phyloP scores from a whole-genome alignment of 345 rosid species.

The Melastoma malabathricum region DNA sequence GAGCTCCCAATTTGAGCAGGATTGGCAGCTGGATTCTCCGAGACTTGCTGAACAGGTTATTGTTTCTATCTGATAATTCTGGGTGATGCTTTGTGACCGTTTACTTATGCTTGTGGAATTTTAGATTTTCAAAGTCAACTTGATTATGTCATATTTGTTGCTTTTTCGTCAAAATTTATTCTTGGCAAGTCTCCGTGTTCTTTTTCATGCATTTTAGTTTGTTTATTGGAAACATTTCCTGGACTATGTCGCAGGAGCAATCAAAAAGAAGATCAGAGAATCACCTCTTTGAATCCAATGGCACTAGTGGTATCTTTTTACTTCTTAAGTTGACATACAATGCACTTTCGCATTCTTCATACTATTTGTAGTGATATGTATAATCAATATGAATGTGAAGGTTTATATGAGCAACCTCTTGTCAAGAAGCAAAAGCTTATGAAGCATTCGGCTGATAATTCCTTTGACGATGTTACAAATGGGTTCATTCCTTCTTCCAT shows the following conservation, averaged over 20 bases:
- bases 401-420: constrained; percentile 54
- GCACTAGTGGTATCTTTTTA: constrained; percentile 36
- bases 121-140: background rate
- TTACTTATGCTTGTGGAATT: background rate
- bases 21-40: constrained; percentile 63
- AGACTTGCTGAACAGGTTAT: constrained; percentile 63
- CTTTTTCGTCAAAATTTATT: no score
- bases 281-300: constrained; percentile 67
- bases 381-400: constrained; percentile 23
- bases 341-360: constrained; percentile 3
- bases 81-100: background rate
- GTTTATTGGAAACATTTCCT: constrained; percentile 6
- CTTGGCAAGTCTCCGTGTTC: background rate
- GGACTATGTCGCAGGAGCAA: constrained; percentile 49
- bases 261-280: constrained; percentile 62
- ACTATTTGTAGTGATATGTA: constrained; percentile 13
- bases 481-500: constrained; percentile 75
- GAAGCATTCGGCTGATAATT: constrained; percentile 50
- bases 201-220: background rate
- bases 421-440: constrained; percentile 64
- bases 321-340: constrained; percentile 4
- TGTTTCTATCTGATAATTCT: constrained; percentile 1
- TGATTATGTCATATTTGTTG: no score
- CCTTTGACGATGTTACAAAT: constrained; percentile 40
- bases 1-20: constrained; percentile 72